A percentile compares a stretch with the other conserved stretches of the same genome.
phyloP scores from a whole-genome alignment of 352 stramenopile genomes.

The Globisporangium megalacanthum region DNA sequence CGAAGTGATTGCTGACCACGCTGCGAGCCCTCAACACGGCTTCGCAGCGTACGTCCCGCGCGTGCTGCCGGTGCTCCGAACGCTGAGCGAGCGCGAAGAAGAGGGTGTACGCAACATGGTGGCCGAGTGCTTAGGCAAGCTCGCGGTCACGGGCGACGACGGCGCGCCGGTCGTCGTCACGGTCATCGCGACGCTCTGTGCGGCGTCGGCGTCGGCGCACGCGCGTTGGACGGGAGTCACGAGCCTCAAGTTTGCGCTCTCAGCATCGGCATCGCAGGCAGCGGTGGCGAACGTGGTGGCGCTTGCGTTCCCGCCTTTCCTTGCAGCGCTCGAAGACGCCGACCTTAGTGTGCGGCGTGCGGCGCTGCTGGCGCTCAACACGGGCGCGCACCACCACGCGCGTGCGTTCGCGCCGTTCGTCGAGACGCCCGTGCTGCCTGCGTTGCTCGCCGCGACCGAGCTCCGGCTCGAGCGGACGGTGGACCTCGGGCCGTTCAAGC shows the following conservation, averaged over 20 bases:
- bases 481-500: slow-evolving; percentile 98
- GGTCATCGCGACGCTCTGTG: slow-evolving; percentile 81
- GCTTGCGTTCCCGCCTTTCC: slow-evolving; percentile 87
- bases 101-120: slow-evolving; percentile 97
- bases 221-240: slow-evolving; percentile 90
- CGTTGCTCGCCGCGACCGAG: slow-evolving; percentile 87
- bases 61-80: slow-evolving; percentile 93
- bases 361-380: slow-evolving; percentile 95
- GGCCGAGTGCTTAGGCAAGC: slow-evolving; percentile 94
- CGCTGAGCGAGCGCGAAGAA: slow-evolving; percentile 90
- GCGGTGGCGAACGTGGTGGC: slow-evolving; percentile 45
- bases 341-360: slow-evolving; percentile 94
- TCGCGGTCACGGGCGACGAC: slow-evolving; percentile 88
- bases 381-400: slow-evolving; percentile 93
- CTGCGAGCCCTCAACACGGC: slow-evolving; percentile 65
- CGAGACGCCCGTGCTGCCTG: slow-evolving; percentile 86
- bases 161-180: slow-evolving; percentile 91
- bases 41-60: slow-evolving; percentile 72
- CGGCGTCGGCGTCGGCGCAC: slow-evolving; percentile 33
- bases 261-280: slow-evolving; percentile 25
- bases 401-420: slow-evolving; percentile 70
- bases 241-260: slow-evolving; percentile 89
- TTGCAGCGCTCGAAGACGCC: slow-evolving; percentile 92
- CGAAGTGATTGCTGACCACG: slow-evolving; percentile 92
- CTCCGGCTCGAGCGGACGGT: slow-evolving; percentile 96